Evolutionary conservation across 208 protist species (phyloP).

Genomic region (Jaenimonas drosophilae): DNA sequence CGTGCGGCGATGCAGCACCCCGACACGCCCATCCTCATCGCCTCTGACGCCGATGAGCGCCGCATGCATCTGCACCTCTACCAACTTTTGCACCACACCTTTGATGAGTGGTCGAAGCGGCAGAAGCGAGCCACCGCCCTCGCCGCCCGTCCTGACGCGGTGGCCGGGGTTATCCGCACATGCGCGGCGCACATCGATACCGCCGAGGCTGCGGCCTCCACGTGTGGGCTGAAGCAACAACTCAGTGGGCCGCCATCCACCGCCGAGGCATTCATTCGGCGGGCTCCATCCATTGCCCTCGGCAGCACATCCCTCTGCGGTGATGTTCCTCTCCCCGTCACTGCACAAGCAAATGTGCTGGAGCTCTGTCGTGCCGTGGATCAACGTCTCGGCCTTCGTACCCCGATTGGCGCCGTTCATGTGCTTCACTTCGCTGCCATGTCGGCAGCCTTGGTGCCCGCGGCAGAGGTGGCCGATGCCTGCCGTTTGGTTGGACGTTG

Average conservation of each 20-base stretch:
- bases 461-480: conserved; percentile 8
- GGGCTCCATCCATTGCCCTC: too few species aligned
- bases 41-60: background rate
- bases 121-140: conserved; percentile 13
- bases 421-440: conserved; percentile 30
- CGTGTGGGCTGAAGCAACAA: background rate
- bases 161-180: conserved; percentile 16
- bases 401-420: conserved; percentile 16
- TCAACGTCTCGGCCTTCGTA: conserved; percentile 14
- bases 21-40: background rate
- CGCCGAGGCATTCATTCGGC: too few species aligned
- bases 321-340: conserved; percentile 8
- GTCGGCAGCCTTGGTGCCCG: conserved; percentile 23
- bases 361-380: conserved; percentile 45
- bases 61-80: conserved; percentile 15
- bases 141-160: conserved; percentile 6
- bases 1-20: conserved; percentile 12
- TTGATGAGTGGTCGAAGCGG: conserved; percentile 12
- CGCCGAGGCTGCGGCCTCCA: background rate
- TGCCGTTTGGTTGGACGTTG: conserved; percentile 4
- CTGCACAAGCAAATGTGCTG: conserved; percentile 22
- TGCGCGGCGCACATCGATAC: conserved; percentile 3
- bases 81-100: conserved; percentile 28
- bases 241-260: background rate
- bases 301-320: conserved; percentile 2